Evolutionary conservation across 495 filamentous ascomycete species (phyloP).

Genomic region (Amniculicola lignicola): DNA sequence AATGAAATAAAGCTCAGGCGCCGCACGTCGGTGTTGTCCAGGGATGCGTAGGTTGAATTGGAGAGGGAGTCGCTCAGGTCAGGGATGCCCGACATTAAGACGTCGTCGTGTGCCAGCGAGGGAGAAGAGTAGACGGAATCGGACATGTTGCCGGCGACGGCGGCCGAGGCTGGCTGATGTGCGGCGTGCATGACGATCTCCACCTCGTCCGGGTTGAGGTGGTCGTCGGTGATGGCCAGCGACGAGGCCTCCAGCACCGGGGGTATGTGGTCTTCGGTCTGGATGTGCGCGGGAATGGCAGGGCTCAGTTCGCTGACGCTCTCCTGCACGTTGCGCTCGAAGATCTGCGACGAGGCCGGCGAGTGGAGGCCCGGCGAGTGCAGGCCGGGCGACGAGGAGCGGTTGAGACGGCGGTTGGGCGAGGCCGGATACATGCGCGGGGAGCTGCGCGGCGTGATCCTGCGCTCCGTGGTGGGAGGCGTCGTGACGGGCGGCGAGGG

Average conservation of each 20-base stretch:
- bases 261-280: constrained; percentile 88
- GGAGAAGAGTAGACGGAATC: constrained; percentile 31
- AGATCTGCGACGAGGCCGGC: constrained; percentile 71
- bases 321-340: constrained; percentile 91
- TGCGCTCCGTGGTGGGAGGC: not conserved
- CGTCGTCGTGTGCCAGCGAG: constrained; percentile 39
- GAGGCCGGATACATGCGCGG: constrained; percentile 32
- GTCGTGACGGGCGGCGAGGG: constrained; percentile 6
- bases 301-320: constrained; percentile 54
- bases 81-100: not conserved
- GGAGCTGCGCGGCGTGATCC: constrained; percentile 30
- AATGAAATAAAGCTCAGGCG: constrained; percentile 91
- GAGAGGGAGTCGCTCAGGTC: constrained; percentile 53
- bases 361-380: constrained; percentile 45
- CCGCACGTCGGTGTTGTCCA: constrained; percentile 73
- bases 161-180: constrained; percentile 71
- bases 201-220: constrained; percentile 73
- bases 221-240: constrained; percentile 78
- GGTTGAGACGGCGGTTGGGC: constrained; percentile 31
- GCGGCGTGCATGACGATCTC: constrained; percentile 81
- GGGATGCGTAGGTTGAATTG: constrained; percentile 66
- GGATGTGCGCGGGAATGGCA: constrained; percentile 81
- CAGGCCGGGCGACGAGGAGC: constrained; percentile 43
- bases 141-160: constrained; percentile 44
- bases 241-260: constrained; percentile 85